Percentiles rank a stretch among this genome's conserved stretches.
phyloP scores from a whole-genome alignment of 139 green algal species.

The Tetraselmis chui region DNA sequence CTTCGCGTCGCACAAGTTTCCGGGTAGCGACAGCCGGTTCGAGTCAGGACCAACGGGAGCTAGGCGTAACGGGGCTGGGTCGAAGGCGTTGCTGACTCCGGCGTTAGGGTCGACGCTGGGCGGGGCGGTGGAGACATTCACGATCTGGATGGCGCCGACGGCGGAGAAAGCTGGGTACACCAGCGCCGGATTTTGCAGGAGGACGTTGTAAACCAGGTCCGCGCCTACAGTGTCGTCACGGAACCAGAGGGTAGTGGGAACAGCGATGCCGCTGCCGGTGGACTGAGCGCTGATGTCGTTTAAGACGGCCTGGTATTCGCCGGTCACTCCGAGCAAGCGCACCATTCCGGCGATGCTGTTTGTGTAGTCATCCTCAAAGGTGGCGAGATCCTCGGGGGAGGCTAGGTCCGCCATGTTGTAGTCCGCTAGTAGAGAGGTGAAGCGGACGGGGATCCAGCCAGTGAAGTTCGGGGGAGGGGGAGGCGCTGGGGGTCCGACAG shows the following conservation, averaged over 20 bases:
- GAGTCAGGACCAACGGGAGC: no score
- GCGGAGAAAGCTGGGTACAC: background rate
- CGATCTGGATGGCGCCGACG: background rate
- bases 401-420: background rate
- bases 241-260: background rate
- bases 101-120: background rate
- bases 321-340: background rate
- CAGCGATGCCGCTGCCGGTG: background rate
- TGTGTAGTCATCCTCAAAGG: background rate
- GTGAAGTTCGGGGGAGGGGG: background rate
- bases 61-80: background rate
- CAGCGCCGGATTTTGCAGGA: background rate
- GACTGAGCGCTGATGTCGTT: background rate
- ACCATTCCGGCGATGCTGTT: background rate
- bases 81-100: background rate
- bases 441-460: background rate
- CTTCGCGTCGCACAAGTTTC: background rate
- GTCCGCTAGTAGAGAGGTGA: background rate
- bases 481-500: background rate
- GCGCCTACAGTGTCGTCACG: background rate
- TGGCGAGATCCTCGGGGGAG: background rate
- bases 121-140: background rate
- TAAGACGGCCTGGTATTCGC: background rate
- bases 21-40: background rate
- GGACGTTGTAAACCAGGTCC: background rate